These are phyloP conservation scores for Arachnopeziza araneosa DNA, from an alignment of 2,329 filamentous ascomycete species.

Conservation along the genomic window DNA sequence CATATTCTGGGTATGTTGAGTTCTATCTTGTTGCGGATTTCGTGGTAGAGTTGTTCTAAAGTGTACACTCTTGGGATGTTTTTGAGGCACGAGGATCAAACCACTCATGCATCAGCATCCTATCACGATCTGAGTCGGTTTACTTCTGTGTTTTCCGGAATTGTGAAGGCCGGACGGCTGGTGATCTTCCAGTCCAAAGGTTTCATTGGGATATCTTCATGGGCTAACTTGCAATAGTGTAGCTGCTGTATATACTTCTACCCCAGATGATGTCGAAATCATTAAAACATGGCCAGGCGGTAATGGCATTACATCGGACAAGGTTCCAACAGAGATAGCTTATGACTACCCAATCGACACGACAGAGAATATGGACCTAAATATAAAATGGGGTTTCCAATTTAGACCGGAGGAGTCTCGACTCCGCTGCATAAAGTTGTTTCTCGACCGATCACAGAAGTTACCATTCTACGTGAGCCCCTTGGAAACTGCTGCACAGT, in stretches of 20 bases:
- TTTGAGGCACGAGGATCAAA: not conserved
- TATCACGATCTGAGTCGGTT: not conserved
- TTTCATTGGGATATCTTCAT: not conserved
- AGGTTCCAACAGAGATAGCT: conserved; percentile 72
- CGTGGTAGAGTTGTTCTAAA: not conserved
- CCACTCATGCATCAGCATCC: not conserved
- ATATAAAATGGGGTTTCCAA: conserved; percentile 73
- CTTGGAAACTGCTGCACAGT: conserved; percentile 68
- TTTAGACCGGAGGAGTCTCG: conserved; percentile 72
- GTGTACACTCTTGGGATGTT: not conserved
- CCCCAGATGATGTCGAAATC: conserved; percentile 74
- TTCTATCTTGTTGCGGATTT: not conserved
- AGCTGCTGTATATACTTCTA: conserved; percentile 68
- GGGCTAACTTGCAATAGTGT: conserved; percentile 40
- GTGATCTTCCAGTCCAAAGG: not conserved
- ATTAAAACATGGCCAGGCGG: conserved; percentile 82
- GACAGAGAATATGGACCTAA: conserved; percentile 39
- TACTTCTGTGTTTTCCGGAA: not conserved
- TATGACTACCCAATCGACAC: conserved; percentile 38
- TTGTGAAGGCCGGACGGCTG: not conserved
- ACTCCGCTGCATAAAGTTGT: conserved; percentile 77
- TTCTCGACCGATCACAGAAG: conserved; percentile 75
- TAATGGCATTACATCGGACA: conserved; percentile 83
- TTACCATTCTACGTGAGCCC: conserved; percentile 76
- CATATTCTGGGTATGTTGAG: conserved; percentile 63